phyloP scores from a whole-genome alignment of 768 basidiomycete genomes.

The Infundibulicybe gibba region DNA sequence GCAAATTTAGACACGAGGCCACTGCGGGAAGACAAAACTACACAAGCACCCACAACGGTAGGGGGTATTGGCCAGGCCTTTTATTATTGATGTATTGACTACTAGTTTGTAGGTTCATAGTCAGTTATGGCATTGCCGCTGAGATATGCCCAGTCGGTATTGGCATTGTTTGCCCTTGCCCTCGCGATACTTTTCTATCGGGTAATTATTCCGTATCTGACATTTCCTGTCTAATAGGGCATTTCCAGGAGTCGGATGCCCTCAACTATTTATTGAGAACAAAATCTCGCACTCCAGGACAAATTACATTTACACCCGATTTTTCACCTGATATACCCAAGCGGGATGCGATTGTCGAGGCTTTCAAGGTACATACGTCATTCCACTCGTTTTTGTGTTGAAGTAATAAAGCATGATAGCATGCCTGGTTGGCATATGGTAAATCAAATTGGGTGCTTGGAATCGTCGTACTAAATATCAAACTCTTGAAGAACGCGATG shows the following conservation, averaged over 20 bases:
- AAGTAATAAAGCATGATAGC: constrained; percentile 35
- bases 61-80: too few species aligned
- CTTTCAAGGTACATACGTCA: constrained; percentile 63
- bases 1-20: background rate
- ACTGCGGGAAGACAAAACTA: background rate
- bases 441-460: background rate
- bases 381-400: background rate
- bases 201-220: too few species aligned
- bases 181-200: too few species aligned
- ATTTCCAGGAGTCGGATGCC: too few species aligned
- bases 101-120: too few species aligned
- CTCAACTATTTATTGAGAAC: too few species aligned
- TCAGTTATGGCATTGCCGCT: too few species aligned
- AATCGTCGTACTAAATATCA: constrained; percentile 4
- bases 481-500: constrained; percentile 64
- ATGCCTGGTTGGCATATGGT: constrained; percentile 89
- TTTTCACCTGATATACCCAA: constrained; percentile 54
- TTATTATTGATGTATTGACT: too few species aligned
- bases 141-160: background rate
- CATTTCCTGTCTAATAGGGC: too few species aligned
- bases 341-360: constrained; percentile 68
- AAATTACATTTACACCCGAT: background rate
- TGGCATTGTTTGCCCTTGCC: background rate
- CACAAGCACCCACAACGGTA: too few species aligned
- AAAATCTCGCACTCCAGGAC: too few species aligned